A percentile compares a stretch with the other conserved stretches of the same genome.
phyloP scores from a whole-genome alignment of 1,284 basidiomycete species.

The Cryptococcus depauperatus region DNA sequence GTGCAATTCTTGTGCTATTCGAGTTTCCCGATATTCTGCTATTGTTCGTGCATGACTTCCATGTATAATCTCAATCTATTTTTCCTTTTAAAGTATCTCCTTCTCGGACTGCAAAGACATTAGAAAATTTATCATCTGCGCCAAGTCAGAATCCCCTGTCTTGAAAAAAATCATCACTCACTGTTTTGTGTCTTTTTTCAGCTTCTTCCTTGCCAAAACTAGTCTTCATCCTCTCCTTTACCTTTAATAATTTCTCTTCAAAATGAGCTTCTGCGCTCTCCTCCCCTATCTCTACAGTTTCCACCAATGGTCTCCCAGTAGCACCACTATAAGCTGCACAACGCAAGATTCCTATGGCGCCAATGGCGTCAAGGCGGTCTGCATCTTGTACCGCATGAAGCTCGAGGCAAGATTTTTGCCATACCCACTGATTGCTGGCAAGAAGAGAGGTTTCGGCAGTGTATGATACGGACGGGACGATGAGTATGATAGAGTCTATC shows the following conservation, averaged over 20 bases:
- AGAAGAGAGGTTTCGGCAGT: slow-evolving; percentile 68
- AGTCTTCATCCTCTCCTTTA: slow-evolving; percentile 69
- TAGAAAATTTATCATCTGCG: slow-evolving; percentile 54
- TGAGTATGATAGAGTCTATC: slow-evolving; percentile 42
- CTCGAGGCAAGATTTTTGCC: slow-evolving; percentile 70
- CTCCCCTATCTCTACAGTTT: slow-evolving; percentile 46
- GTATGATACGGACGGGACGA: slow-evolving; percentile 80
- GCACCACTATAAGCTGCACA: slow-evolving; percentile 72
- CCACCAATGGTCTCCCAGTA: slow-evolving; percentile 13
- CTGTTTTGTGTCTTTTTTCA: slow-evolving; percentile 62
- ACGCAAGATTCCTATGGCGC: slow-evolving; percentile 78
- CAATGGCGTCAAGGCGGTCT: slow-evolving; percentile 84
- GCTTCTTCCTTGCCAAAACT: slow-evolving; percentile 60
- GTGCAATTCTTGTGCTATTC: not conserved
- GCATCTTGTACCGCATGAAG: slow-evolving; percentile 89
- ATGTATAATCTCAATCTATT: no score
- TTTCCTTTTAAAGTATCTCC: no score
- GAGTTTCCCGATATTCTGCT: no score
- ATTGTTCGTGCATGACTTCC: no score
- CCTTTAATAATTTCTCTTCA: slow-evolving; percentile 72
- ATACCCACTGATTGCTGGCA: slow-evolving; percentile 53
- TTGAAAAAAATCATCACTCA: slow-evolving; percentile 46
- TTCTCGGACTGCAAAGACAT: slow-evolving; percentile 22
- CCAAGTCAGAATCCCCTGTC: not conserved
- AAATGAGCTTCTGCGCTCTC: slow-evolving; percentile 75